Conservation (phyloP, 225 moss, liverwort and hornwort species). For the Thuidium tamariscinum region DNA sequence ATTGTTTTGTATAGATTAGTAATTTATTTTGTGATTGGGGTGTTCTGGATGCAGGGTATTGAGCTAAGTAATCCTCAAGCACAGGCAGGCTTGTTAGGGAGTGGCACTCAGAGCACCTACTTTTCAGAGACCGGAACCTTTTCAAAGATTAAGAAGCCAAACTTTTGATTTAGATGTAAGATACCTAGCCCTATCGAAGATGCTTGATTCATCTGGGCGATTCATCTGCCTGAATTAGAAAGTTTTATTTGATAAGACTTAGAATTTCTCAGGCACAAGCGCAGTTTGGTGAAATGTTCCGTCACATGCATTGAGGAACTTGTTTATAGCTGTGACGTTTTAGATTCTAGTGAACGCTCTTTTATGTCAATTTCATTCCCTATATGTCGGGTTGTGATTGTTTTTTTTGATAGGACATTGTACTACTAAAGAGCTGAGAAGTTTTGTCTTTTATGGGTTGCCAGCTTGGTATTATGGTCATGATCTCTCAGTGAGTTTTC, state of each 20-base stretch:
- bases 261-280: neutral
- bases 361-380: neutral
- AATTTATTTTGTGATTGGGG: neutral
- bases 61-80: conserved; percentile 95
- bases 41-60: conserved; percentile 57
- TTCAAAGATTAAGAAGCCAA: conserved; percentile 69
- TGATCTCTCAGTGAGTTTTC: neutral
- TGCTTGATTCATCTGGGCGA: neutral
- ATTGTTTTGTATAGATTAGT: neutral
- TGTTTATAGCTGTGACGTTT: neutral
- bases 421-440: neutral
- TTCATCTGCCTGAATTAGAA: neutral
- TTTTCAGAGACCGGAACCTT: conserved; percentile 96
- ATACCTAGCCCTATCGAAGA: neutral
- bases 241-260: neutral
- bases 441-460: neutral
- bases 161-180: conserved; percentile 7
- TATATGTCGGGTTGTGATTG: neutral
- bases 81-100: conserved; percentile 70
- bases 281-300: neutral
- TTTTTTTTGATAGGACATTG: neutral
- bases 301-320: neutral
- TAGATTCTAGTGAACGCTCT: neutral
- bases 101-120: conserved; percentile 95
- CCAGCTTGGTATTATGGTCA: neutral